Conservation (phyloP, 1,139 yeast species). For the Kurtzmaniella quercitrusa region DNA sequence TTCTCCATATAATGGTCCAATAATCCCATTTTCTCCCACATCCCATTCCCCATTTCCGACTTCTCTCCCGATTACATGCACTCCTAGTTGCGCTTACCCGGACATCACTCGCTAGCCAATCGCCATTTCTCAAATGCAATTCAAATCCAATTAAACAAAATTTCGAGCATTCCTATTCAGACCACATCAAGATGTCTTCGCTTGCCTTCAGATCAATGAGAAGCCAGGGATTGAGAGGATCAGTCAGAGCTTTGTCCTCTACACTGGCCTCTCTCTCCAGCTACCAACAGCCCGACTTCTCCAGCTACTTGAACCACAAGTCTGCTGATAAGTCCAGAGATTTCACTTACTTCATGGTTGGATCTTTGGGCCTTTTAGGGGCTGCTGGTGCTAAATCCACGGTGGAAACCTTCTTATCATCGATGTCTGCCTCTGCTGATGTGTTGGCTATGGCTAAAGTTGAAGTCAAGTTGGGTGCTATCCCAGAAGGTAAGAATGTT, state of each 20-base stretch:
- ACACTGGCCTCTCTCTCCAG: constrained; percentile 57
- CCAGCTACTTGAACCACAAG: constrained; percentile 76
- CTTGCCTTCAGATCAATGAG: constrained; percentile 54
- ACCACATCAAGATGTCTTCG: constrained; percentile 25
- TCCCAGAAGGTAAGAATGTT: constrained; percentile 97
- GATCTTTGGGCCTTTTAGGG: constrained; percentile 87
- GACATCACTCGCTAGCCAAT: constrained; percentile 3
- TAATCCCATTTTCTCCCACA: background rate
- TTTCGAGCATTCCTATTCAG: background rate
- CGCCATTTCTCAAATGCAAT: constrained; percentile 5
- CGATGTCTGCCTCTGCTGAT: constrained; percentile 98
- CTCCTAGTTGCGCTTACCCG: background rate
- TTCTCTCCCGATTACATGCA: background rate
- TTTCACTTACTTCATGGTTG: constrained; percentile 95
- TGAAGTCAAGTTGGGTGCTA: constrained; percentile 89
- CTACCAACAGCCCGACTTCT: constrained; percentile 91
- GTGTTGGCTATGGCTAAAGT: constrained; percentile 99
- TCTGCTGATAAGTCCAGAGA: constrained; percentile 71
- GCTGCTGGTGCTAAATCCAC: constrained; percentile 99
- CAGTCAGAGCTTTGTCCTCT: constrained; percentile 37
- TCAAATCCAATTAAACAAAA: constrained; percentile 1
- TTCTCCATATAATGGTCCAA: background rate
- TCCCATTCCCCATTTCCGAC: background rate
- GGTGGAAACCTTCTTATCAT: constrained; percentile 87
- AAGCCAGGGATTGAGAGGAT: constrained; percentile 41